phyloP scores from a whole-genome alignment of 164 flowering plant species.

The Litsea cubeba region DNA sequence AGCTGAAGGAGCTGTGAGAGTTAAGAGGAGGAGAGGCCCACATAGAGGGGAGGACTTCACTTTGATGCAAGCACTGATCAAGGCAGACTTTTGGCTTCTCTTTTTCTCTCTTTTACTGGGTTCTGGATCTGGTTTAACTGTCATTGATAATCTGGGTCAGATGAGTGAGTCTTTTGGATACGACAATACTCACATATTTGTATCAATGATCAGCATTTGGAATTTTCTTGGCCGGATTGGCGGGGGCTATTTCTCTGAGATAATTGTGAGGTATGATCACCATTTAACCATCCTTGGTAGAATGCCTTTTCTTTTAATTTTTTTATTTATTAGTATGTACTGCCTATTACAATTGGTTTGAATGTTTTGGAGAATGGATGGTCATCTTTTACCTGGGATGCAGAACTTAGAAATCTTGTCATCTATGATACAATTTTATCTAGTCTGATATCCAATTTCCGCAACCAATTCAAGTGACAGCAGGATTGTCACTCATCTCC shows the following conservation, averaged over 20 bases:
- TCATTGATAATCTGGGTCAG: conserved; percentile 96
- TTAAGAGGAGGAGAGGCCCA: conserved; percentile 86
- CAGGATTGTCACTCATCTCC: background rate
- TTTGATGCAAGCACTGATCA: conserved; percentile 75
- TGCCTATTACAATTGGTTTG: background rate
- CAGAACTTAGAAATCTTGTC: background rate
- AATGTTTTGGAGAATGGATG: background rate
- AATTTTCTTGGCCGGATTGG: conserved; percentile 98
- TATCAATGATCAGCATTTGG: conserved; percentile 98
- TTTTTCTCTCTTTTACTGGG: conserved; percentile 77
- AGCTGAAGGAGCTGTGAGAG: conserved; percentile 96
- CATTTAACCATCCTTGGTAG: background rate
- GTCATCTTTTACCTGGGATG: background rate
- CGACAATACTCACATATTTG: conserved; percentile 83
- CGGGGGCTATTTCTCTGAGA: conserved; percentile 94
- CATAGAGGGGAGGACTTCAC: conserved; percentile 97
- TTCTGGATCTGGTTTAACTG: conserved; percentile 98
- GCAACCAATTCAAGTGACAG: background rate
- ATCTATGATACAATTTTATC: background rate
- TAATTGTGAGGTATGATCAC: conserved; percentile 58
- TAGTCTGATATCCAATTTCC: background rate
- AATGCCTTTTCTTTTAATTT: background rate
- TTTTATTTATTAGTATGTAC: background rate
- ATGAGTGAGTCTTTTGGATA: conserved; percentile 90
- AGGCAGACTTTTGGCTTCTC: conserved; percentile 97